A percentile compares a stretch with the other conserved stretches of the same genome.
Conservation (phyloP, 2,329 filamentous ascomycete genomes). For the Monosporascus sp. region DNA sequence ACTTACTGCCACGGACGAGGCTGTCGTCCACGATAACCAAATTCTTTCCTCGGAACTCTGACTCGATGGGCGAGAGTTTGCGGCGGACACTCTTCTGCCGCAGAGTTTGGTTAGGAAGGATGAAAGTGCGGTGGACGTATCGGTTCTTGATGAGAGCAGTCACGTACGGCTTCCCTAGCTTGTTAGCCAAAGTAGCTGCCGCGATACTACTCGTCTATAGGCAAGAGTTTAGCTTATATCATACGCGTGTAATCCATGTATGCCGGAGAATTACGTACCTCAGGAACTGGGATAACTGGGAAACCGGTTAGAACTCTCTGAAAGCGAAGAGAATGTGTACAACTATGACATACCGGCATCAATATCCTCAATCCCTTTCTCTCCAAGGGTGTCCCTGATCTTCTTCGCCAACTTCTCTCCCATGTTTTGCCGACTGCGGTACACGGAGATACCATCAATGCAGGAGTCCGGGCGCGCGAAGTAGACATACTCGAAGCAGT, state of each 20-base stretch:
- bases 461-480: slow-evolving; percentile 67
- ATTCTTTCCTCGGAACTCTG: background rate
- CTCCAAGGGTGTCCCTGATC: slow-evolving; percentile 61
- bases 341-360: slow-evolving; percentile 46
- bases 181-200: slow-evolving; percentile 68
- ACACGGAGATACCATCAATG: slow-evolving; percentile 68
- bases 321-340: background rate
- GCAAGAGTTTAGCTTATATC: slow-evolving; percentile 1
- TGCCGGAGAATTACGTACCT: slow-evolving; percentile 18
- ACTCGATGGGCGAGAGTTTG: background rate
- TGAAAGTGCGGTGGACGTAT: slow-evolving; percentile 48
- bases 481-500: slow-evolving; percentile 74
- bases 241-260: background rate
- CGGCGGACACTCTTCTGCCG: background rate
- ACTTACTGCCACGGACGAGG: background rate
- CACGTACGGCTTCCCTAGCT: slow-evolving; percentile 69
- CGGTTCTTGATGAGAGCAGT: slow-evolving; percentile 86
- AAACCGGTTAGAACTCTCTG: slow-evolving; percentile 7
- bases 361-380: slow-evolving; percentile 67
- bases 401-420: slow-evolving; percentile 72
- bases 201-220: slow-evolving; percentile 78
- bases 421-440: slow-evolving; percentile 82
- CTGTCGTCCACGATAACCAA: no score
- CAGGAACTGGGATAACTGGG: slow-evolving; percentile 66
- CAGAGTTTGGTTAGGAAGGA: background rate